These are phyloP conservation scores for Gossypium bickii DNA, from an alignment of 345 rosid species.

Conservation along the genomic window DNA sequence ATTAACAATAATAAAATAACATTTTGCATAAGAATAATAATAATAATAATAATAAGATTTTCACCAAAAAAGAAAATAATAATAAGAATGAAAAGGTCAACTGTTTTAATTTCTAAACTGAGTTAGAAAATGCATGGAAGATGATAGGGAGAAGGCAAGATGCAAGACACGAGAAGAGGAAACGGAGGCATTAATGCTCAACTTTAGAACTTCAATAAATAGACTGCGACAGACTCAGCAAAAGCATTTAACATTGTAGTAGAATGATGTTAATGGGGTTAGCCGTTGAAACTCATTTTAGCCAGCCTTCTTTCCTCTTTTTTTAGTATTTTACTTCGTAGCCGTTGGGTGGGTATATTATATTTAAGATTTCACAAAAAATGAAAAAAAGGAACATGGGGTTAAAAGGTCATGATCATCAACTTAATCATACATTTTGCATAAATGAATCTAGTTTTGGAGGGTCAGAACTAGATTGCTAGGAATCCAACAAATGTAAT, in stretches of 20 bases:
- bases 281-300: conserved; percentile 23
- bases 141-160: background rate
- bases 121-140: background rate
- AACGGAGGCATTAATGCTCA: background rate
- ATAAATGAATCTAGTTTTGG: too few species aligned
- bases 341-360: conserved; percentile 8
- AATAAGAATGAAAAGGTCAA: background rate
- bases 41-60: too few species aligned
- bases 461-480: too few species aligned
- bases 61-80: too few species aligned
- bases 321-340: background rate
- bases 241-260: background rate
- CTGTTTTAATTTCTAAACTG: background rate
- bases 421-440: background rate
- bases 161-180: background rate
- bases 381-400: too few species aligned
- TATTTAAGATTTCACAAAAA: too few species aligned
- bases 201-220: background rate
- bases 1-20: too few species aligned
- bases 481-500: too few species aligned
- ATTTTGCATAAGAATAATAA: background rate
- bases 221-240: background rate
- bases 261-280: background rate
- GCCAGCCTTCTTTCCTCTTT: background rate
- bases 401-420: background rate